Evolutionary conservation across 2,329 filamentous ascomycete species (phyloP).

Genomic region (Phialophora tarda): DNA sequence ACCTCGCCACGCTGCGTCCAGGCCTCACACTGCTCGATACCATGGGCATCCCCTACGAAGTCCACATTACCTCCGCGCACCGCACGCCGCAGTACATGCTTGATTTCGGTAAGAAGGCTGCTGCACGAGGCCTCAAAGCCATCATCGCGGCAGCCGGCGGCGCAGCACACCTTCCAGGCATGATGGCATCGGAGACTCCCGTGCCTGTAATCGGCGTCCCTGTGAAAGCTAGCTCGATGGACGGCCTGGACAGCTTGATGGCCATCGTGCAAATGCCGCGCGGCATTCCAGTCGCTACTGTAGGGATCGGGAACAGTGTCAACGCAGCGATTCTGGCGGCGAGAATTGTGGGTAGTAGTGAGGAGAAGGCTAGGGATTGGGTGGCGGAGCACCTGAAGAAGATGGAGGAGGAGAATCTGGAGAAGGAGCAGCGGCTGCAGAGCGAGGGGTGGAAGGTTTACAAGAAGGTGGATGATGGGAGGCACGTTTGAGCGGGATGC

Average conservation of each 20-base stretch:
- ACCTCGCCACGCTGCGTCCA: slow-evolving; percentile 42
- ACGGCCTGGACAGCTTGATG: slow-evolving; percentile 68
- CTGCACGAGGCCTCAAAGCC: slow-evolving; percentile 65
- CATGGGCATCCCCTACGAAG: slow-evolving; percentile 43
- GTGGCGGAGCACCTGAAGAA: slow-evolving; percentile 38
- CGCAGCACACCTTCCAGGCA: slow-evolving; percentile 71
- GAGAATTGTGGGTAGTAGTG: slow-evolving; percentile 61
- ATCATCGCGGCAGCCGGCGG: slow-evolving; percentile 74
- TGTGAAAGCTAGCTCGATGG: slow-evolving; percentile 70
- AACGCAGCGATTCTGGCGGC: slow-evolving; percentile 72
- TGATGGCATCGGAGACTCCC: slow-evolving; percentile 68
- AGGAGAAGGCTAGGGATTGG: slow-evolving; percentile 34
- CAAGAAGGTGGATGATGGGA: slow-evolving; percentile 36
- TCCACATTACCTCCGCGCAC: slow-evolving; percentile 55
- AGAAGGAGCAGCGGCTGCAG: slow-evolving; percentile 39
- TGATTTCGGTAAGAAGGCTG: slow-evolving; percentile 65
- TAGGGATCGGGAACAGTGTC: slow-evolving; percentile 74
- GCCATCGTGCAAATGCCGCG: slow-evolving; percentile 75
- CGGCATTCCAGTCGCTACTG: slow-evolving; percentile 70
- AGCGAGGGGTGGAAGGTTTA: slow-evolving; percentile 40
- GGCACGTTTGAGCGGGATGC: slow-evolving; percentile 2
- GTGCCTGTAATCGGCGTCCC: slow-evolving; percentile 76
- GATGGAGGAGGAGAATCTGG: slow-evolving; percentile 40
- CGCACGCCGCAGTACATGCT: slow-evolving; percentile 70
- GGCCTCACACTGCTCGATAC: slow-evolving; percentile 43